Evolutionary conservation across 768 basidiomycete genomes (phyloP).

Genomic region (Termitomyces sp.): DNA sequence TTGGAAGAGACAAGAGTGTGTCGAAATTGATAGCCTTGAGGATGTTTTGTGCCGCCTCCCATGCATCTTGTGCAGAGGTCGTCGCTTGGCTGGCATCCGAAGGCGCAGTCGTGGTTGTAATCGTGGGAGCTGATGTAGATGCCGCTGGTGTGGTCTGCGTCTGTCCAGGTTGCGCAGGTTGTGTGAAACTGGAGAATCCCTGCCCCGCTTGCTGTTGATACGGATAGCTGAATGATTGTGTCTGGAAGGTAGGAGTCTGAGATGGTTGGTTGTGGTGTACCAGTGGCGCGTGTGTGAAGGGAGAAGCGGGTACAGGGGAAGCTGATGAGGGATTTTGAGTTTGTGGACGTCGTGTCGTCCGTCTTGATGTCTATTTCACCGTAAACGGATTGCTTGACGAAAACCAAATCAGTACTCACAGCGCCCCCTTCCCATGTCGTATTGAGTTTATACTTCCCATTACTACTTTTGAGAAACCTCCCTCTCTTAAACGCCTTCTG

Average conservation of each 20-base stretch:
- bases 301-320: conserved; percentile 36
- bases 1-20: conserved; percentile 40
- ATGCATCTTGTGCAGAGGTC: conserved; percentile 55
- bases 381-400: neutral
- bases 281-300: conserved; percentile 59
- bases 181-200: conserved; percentile 19
- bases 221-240: conserved; percentile 9
- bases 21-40: conserved; percentile 76
- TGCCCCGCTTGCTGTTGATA: conserved; percentile 11
- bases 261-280: conserved; percentile 30
- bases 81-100: conserved; percentile 21
- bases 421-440: conserved; percentile 78
- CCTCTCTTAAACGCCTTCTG: conserved; percentile 85
- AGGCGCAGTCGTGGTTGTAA: conserved; percentile 9
- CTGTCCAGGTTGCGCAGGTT: conserved; percentile 25
- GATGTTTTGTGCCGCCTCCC: conserved; percentile 77
- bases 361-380: conserved; percentile 57
- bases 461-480: conserved; percentile 69
- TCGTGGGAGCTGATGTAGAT: conserved; percentile 7
- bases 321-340: conserved; percentile 36
- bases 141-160: conserved; percentile 17
- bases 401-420: conserved; percentile 39
- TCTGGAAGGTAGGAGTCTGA: conserved; percentile 4
- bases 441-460: conserved; percentile 74
- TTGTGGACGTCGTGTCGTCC: conserved; percentile 80